Evolutionary conservation across 2,329 filamentous ascomycete species (phyloP), one percentile per base, ranked within the genome.

Genomic region (Botrytis pseudocinerea): DNA sequence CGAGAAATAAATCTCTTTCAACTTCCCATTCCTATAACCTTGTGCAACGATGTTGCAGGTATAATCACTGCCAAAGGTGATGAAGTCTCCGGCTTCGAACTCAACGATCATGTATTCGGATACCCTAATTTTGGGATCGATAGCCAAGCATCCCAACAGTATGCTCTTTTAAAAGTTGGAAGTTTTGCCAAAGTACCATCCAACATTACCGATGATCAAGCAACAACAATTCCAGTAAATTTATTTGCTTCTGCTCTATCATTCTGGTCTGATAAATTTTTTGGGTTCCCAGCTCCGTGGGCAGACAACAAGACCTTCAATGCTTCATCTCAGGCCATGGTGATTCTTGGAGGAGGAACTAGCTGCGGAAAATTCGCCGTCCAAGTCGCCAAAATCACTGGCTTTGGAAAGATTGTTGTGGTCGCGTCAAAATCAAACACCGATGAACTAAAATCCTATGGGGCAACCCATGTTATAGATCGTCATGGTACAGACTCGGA

Each of bases 381-480:
- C 6, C 81, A 82, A 70, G 70, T 82, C 3, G 81, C 80, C 18
- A 76, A 75, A 44, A 71, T 81, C 18, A 81, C 79, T 1, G 81
- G 81, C 0, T 78, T 85, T 57, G 82, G 82, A 1, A 78, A 74
- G 10, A 83, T 85, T 63, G 78, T 85, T 35, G 81, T 81, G 4
- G 79, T 82, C 1, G 82, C 81, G 32, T 81, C 81, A 1, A 42
- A 44, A 28, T 60, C 60, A 22, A 73, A 79, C 18, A 78, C 81
- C 48, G 73, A 74, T 8, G 79, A 82, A 69, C 74, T 85, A 20
- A 79, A 77, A 60, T 74, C 66, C 9, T 79, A 78, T 59, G 83
- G 83, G 1, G 84, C 83, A 0, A 85, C 83, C 1, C 80, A 84
- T 75, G 78, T 84, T 7, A 73, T 84, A 16, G 81, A 83, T 72